Base-by-base conservation (phyloP, 2,329 filamentous ascomycete genomes). In the Drechslerella stenobrocha region DNA sequence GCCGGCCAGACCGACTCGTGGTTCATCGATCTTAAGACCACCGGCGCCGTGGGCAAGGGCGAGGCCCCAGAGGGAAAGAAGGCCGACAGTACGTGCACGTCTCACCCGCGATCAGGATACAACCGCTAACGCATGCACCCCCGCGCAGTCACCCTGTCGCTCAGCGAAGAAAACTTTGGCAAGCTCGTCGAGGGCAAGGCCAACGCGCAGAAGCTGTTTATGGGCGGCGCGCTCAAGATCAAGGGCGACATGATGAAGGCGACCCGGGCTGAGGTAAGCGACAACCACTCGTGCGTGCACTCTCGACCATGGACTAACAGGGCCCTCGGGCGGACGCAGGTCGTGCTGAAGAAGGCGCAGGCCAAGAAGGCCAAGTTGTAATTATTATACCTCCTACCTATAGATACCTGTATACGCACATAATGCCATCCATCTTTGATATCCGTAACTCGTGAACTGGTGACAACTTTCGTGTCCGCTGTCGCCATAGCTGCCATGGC, bases 161-260 rank as follows among this genome's bases (percentile, higher is more conserved):
- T 97, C 72, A 88, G 86, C 66, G 93, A 98, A 70, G 83, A 84
- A 61, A 90, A 97, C 78, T 98, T 98, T 76, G 84, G 80, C 72
- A 86, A 87, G 76, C 83, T 98, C 71, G 86, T 95, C 56, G 75
- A 81, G 34, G 93, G 93, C 76, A 90, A 95, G 81, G 90, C 89
- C 74, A 96, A 96, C 76, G 90, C 93, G 60, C 93, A 98, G 82
- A 86, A 87, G 73, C 80, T 98, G 71, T 96, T 97, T 80, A 97
- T 98, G 92, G 84, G 84, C n/a, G 93, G 93, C 74, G 96, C 96
- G 83, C 82, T 98, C 76, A 98, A 97, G 88, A 84, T 97, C 76
- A 95, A 90, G 84, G 93, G 93, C 70, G 90, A 97, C 77, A 85
- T 97, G 69, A 97, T 97, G 92, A 96, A 96, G 84, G 88, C 93